phyloP scores from a whole-genome alignment of 306 rosid genomes.

The Purshia tridentata region DNA sequence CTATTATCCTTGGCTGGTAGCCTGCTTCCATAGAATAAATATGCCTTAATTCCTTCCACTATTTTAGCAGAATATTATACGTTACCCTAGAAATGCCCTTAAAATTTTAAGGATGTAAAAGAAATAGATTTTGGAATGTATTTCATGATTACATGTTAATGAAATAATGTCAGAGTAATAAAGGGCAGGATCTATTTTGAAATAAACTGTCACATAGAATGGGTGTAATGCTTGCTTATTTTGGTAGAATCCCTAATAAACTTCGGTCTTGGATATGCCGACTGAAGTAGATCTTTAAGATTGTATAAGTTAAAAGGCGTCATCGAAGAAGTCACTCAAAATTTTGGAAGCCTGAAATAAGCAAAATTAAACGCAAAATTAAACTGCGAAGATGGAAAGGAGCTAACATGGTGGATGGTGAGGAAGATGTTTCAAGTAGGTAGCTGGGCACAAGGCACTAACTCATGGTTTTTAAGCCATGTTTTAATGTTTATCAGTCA shows the following conservation, averaged over 20 bases:
- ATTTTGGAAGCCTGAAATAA: not conserved
- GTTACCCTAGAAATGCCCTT: not conserved
- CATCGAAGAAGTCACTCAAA: not conserved
- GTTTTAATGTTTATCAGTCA: too few relatives aligned
- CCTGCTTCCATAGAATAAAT: too few relatives aligned
- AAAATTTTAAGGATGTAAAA: not conserved
- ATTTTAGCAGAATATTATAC: not conserved
- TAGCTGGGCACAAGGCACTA: not conserved
- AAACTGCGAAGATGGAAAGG: not conserved
- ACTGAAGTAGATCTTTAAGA: not conserved
- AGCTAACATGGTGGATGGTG: not conserved
- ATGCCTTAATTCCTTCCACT: not conserved
- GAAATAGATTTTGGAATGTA: not conserved
- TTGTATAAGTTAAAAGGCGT: not conserved
- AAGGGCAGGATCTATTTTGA: not conserved
- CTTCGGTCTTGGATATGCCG: not conserved
- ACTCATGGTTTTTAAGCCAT: too few relatives aligned
- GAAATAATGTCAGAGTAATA: not conserved
- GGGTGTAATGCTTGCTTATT: not conserved
- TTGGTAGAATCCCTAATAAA: not conserved
- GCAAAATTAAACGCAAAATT: slow-evolving; percentile 1
- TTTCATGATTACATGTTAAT: not conserved
- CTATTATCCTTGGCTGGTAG: too few relatives aligned
- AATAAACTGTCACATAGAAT: not conserved
- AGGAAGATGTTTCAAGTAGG: not conserved